Base-by-base conservation (phyloP, 805 yeast species). In the Deakozyma indianensis region DNA sequence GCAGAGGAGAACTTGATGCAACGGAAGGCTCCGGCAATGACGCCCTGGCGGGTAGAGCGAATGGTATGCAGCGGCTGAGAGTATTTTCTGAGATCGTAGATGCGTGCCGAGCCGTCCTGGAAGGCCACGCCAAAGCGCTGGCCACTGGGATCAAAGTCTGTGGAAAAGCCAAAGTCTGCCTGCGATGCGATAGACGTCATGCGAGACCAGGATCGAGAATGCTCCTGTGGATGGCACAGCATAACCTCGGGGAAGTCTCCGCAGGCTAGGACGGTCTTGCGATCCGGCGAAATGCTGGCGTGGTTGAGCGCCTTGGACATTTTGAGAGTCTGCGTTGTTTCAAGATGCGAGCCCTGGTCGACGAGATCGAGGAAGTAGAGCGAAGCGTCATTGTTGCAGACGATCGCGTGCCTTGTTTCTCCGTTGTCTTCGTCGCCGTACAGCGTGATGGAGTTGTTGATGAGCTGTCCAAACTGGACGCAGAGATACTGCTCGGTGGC, bases 111-210 rank as follows among this genome's bases (percentile, higher is more conserved):
- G 4, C 97, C 97, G 57, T 83, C 87, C 62, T 88, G 95, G 59
- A 86, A 86, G 22, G 87, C 79, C 0, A 83, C 77, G 1, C 92
- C 78, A 58, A 88, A 82, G 50, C 77, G 70, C 44, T 69, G 53
- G 20, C 90, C 94, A 41, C 84, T 78, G n/a, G 80, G 73, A 48
- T 80, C 79, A 64, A 80, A 87, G 23, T 82, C 74, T 0, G 84
- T 77, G 3, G 94, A 87, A 57, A 87, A 84, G 2, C 95, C 96
- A 41, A 81, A 74, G 53, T 83, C 95, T 47, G 81, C 78, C 1
- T 66, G 60, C 0, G 90, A 78, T 46, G 66, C 69, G 44, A 77
- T 67, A 1, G 74, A 64, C 42, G 61, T 62, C 41, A 64, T 62
- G 18, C 52, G 52, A 20, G 50, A 45, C 48, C 65, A 59, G 35